Conservation (phyloP, 768 basidiomycete genomes). For the Fomitopsis pulvina region DNA sequence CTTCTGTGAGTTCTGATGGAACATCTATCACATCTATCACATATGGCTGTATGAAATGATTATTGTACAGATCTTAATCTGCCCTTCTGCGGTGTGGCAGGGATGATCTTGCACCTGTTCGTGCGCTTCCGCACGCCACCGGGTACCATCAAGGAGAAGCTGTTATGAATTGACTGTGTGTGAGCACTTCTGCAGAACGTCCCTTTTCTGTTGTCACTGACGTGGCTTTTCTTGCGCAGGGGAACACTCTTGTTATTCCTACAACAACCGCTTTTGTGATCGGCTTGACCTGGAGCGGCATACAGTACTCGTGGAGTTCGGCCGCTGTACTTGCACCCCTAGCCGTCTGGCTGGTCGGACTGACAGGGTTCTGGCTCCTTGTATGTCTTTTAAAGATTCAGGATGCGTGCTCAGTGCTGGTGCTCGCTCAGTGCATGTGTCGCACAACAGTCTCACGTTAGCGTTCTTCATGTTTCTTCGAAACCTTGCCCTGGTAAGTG, state of each 20-base stretch:
- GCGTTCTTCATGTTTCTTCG: constrained; percentile 24
- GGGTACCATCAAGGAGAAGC: constrained; percentile 12
- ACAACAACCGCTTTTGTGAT: constrained; percentile 13
- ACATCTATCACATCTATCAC: background rate
- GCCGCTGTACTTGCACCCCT: constrained; percentile 28
- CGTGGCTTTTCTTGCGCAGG: constrained; percentile 7
- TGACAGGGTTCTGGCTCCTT: constrained; percentile 27
- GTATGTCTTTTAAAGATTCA: background rate
- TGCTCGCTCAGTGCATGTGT: constrained; percentile 14
- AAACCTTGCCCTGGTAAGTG: constrained; percentile 16
- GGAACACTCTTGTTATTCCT: constrained; percentile 19
- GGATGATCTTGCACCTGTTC: constrained; percentile 3
- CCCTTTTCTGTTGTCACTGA: background rate
- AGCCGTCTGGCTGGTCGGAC: constrained; percentile 26
- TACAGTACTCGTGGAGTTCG: constrained; percentile 29
- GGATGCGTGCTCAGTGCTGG: background rate
- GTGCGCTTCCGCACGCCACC: constrained; percentile 11
- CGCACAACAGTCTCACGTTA: constrained; percentile 26
- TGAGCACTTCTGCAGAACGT: background rate
- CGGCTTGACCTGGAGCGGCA: constrained; percentile 30
- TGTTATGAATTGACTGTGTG: constrained; percentile 21
- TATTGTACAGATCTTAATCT: constrained; percentile 7
- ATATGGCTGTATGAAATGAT: background rate
- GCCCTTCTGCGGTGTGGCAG: constrained; percentile 2
- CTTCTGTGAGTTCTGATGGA: constrained; percentile 1